Base-by-base conservation (phyloP, 805 yeast genomes). In the Saturnispora halmiae region DNA sequence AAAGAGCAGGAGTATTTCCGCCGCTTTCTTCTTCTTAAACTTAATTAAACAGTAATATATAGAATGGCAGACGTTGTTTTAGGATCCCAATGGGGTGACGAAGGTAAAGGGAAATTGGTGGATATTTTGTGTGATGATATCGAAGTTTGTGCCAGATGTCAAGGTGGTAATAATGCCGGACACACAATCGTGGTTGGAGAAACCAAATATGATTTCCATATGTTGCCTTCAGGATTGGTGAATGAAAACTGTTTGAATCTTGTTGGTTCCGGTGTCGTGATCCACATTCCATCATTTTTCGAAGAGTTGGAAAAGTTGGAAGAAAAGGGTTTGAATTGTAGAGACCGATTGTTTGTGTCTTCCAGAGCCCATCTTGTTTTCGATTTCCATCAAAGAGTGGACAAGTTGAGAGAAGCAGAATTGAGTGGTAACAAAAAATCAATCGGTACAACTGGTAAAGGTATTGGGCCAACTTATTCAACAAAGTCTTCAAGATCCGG, bases 21-120 rank as follows among this genome's bases (percentile, higher is more conserved):
- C 15, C 16, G 14, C 15, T 8, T 24, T 34, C 30, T 26, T 14
- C 13, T 16, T 14, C 32, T 31, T 29, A 4, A 24, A n/a, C n/a
- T 22, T 30, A 26, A 20, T 18, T 26, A 31, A 39, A 29, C 34
- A 25, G 20, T 13, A 11, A 6, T 44, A 28, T 34, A 11, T 22
- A 43, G 22, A 29, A 80, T 80, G 88, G 81, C 84, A 61, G 82
- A 81, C 68, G 97, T 92, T 50, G 99, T 92, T 41, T 73, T 92
- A 56, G 99, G 99, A 45, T 70, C 97, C 65, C 99, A 92, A 67
- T 92, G 99, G 99, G 99, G 99, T 50, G 99, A 92, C 60, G 99
- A 92, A 76, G 99, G 99, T 60, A 92, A 92, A 62, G 99, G 99
- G 44, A 92, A 92, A 65, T 74, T 92, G 44, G 99, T 92, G 37